Evolutionary conservation across 2,329 filamentous ascomycete genomes (phyloP).

Genomic region (Aspergillus ibericus): DNA sequence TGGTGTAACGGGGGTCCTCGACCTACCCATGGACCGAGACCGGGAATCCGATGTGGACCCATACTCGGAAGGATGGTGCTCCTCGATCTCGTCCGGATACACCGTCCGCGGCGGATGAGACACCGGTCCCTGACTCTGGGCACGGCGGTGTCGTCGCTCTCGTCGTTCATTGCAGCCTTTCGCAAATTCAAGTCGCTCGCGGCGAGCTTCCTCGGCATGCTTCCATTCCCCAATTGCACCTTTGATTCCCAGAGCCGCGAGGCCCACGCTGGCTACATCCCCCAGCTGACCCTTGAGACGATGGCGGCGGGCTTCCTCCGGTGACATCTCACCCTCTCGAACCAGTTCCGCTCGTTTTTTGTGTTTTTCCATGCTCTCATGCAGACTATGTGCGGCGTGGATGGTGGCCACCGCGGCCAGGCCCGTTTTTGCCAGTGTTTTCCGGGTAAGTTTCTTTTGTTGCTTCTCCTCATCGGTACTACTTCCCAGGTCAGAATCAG

Average conservation of each 20-base stretch:
- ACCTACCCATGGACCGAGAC: conserved; percentile 13
- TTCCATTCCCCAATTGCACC: conserved; percentile 67
- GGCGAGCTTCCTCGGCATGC: conserved; percentile 63
- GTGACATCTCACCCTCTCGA: conserved; percentile 62
- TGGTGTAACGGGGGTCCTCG: not conserved
- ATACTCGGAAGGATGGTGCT: conserved; percentile 12
- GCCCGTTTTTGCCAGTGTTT: conserved; percentile 65
- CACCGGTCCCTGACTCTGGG: conserved; percentile 23
- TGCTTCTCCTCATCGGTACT: conserved; percentile 63
- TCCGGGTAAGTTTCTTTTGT: conserved; percentile 65
- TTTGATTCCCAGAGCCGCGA: conserved; percentile 68
- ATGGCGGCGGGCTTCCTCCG: conserved; percentile 62
- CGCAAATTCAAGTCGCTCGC: conserved; percentile 57
- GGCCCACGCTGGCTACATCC: conserved; percentile 65
- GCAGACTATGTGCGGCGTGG: conserved; percentile 66
- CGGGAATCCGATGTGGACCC: conserved; percentile 6
- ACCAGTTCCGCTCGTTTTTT: conserved; percentile 61
- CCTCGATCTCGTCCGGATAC: conserved; percentile 36
- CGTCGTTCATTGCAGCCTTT: conserved; percentile 45
- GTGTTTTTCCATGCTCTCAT: conserved; percentile 63
- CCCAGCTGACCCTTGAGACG: conserved; percentile 64
- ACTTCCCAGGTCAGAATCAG: conserved; percentile 54
- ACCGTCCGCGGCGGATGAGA: conserved; percentile 16
- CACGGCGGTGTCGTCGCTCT: conserved; percentile 45
- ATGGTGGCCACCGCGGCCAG: conserved; percentile 68